Base-by-base conservation (phyloP, 306 rosid genomes). In the Rubus idaeus region DNA sequence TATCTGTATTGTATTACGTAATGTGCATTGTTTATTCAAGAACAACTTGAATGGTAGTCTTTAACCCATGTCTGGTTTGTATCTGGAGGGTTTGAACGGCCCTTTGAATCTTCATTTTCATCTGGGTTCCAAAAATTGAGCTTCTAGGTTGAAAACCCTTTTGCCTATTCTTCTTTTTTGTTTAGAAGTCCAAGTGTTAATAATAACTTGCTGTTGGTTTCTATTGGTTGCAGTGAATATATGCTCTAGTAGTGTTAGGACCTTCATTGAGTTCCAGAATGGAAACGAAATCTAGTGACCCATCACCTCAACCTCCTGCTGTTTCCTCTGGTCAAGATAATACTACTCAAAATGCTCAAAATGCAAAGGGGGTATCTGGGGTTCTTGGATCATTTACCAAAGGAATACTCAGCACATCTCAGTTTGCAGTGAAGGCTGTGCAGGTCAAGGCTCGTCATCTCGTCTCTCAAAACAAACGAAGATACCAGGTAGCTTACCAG, bases 391-490 rank as follows among this genome's bases (percentile, higher is more conserved):
- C 96, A 14, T 79, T 94, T 65, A 88, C 90, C 76, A 91, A 84
- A 87, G 93, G 96, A 57, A 75, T 94, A 70, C 68, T 94, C 65
- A 93, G 84, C 77, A 84, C 97, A 62, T 94, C 97, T 42, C 88
- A 83, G 71, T 86, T 76, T 76, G 96, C 96, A 21, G 93, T 90
- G 21, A 94, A 94, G 87, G 97, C 94, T 4, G 75, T 94, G 88
- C 97, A 92, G 90, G 94, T 93, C 84, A 94, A 86, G 82, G 97
- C 98, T 53, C 98, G 98, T 26, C 97, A 90, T 79, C 80, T 92
- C 0, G 98, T 92, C 72, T 94, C 97, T 76, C 97, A 90, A 77
- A 94, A 92, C 87, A 90, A 94, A 75, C 83, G 93, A 65, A 90
- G 98, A 92, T 94, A 90, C 87, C 95, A 89, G 96, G 97, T 92